Conservation (phyloP, 768 basidiomycete genomes). For the Kwoniella newhampshirensis region DNA sequence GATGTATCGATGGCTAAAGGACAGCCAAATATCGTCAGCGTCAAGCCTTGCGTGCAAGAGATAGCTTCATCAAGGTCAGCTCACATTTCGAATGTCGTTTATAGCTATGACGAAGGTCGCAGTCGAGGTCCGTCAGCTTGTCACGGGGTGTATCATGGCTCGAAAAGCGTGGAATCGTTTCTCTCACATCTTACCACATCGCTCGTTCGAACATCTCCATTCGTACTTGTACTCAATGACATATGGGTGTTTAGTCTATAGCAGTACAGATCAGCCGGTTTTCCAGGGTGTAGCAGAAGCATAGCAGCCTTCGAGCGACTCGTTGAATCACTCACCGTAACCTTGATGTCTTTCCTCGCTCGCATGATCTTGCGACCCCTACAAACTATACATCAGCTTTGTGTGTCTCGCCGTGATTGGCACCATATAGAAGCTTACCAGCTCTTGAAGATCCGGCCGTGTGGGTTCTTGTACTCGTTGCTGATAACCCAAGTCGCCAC, state of each 20-base stretch:
- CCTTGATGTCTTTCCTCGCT: constrained; percentile 67
- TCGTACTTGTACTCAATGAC: constrained; percentile 55
- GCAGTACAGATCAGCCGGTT: no score
- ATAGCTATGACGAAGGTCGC: constrained; percentile 30
- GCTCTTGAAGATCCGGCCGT: constrained; percentile 69
- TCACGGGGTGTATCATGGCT: no score
- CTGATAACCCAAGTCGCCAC: constrained; percentile 82
- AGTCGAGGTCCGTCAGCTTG: constrained; percentile 13
- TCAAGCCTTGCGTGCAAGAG: not conserved
- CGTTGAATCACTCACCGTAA: constrained; percentile 57
- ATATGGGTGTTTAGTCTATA: constrained; percentile 55
- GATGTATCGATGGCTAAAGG: constrained; percentile 48
- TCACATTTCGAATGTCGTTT: constrained; percentile 51
- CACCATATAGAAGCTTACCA: constrained; percentile 59
- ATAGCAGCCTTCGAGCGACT: not conserved
- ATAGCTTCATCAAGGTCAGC: constrained; percentile 10
- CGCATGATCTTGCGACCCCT: constrained; percentile 74
- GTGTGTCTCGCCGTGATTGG: not conserved
- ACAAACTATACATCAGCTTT: constrained; percentile 5
- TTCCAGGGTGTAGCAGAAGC: no score
- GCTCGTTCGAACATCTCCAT: constrained; percentile 39
- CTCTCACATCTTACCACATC: constrained; percentile 52
- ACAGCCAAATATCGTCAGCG: not conserved
- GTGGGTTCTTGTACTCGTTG: constrained; percentile 66
- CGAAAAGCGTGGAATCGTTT: no score